Evolutionary conservation across 805 yeast genomes (phyloP).

Genomic region (Candida pini): DNA sequence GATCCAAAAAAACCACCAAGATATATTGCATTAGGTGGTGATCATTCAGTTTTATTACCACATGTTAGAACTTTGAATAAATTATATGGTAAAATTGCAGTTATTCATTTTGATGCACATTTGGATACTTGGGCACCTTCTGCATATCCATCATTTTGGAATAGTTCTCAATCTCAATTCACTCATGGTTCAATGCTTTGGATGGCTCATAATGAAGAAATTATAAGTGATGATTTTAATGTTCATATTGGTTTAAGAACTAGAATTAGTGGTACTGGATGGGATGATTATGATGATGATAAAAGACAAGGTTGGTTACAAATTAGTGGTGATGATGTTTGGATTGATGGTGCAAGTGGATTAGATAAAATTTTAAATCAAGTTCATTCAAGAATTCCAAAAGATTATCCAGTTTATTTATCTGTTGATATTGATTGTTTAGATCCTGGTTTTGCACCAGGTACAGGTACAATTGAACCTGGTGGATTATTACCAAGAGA

Average conservation of each 20-base stretch:
- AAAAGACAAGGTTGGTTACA: slow-evolving; percentile 62
- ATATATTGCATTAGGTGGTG: slow-evolving; percentile 74
- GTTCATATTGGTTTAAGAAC: slow-evolving; percentile 77
- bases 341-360: slow-evolving; percentile 57
- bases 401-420: slow-evolving; percentile 63
- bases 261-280: slow-evolving; percentile 55
- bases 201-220: slow-evolving; percentile 71
- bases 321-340: slow-evolving; percentile 67
- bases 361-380: slow-evolving; percentile 39
- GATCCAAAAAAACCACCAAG: slow-evolving; percentile 44
- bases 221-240: slow-evolving; percentile 48
- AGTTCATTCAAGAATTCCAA: slow-evolving; percentile 51
- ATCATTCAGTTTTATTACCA: slow-evolving; percentile 71
- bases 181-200: slow-evolving; percentile 87
- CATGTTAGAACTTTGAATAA: slow-evolving; percentile 60
- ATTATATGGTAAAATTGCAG: slow-evolving; percentile 61
- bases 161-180: slow-evolving; percentile 39
- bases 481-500: slow-evolving; percentile 57
- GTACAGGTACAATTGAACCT: slow-evolving; percentile 56
- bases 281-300: slow-evolving; percentile 63
- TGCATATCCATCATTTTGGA: slow-evolving; percentile 47
- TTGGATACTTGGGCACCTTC: slow-evolving; percentile 78
- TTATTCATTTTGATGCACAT: slow-evolving; percentile 82
- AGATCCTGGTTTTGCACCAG: slow-evolving; percentile 54
- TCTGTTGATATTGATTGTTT: slow-evolving; percentile 71